These are phyloP conservation scores for Spizellomyces sp. DNA, from an alignment of 192 early-diverging fungal genomes.

Conservation along the genomic window DNA sequence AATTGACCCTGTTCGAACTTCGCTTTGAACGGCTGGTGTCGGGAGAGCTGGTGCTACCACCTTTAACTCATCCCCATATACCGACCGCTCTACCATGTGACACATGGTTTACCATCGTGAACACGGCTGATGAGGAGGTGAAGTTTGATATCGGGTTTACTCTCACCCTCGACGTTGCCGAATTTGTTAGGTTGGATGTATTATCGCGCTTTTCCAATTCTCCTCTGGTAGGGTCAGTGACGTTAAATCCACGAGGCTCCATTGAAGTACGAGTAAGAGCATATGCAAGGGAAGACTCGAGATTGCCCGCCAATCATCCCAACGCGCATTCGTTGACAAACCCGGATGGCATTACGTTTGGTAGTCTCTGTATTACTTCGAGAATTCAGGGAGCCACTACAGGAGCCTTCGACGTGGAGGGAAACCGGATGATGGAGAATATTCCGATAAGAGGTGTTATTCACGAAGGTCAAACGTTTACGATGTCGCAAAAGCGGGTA, in stretches of 20 bases:
- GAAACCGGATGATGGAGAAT: slow-evolving; percentile 51
- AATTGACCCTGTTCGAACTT: slow-evolving; percentile 73
- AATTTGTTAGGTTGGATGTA: slow-evolving; percentile 69
- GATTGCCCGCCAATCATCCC: slow-evolving; percentile 58
- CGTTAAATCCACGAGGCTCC: slow-evolving; percentile 63
- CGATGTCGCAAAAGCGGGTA: slow-evolving; percentile 67
- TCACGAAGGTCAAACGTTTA: slow-evolving; percentile 69
- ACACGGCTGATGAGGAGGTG: slow-evolving; percentile 74
- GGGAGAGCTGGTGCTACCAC: slow-evolving; percentile 72
- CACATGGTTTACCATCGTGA: slow-evolving; percentile 80
- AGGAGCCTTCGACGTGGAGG: not conserved
- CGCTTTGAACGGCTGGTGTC: slow-evolving; percentile 69
- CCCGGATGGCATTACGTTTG: slow-evolving; percentile 66
- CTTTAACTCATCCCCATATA: slow-evolving; percentile 65
- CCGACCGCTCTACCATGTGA: slow-evolving; percentile 65
- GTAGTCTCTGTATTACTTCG: slow-evolving; percentile 67
- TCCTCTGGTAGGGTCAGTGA: slow-evolving; percentile 66
- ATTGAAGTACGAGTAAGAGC: slow-evolving; percentile 72
- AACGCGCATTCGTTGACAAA: slow-evolving; percentile 53
- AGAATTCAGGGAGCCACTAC: slow-evolving; percentile 28
- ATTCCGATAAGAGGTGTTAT: slow-evolving; percentile 71
- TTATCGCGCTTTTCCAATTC: slow-evolving; percentile 83
- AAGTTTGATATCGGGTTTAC: slow-evolving; percentile 74
- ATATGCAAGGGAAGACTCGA: slow-evolving; percentile 61
- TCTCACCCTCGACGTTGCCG: slow-evolving; percentile 61